phyloP scores from a whole-genome alignment of 1,284 basidiomycete species.

The Abortiporus biennis region DNA sequence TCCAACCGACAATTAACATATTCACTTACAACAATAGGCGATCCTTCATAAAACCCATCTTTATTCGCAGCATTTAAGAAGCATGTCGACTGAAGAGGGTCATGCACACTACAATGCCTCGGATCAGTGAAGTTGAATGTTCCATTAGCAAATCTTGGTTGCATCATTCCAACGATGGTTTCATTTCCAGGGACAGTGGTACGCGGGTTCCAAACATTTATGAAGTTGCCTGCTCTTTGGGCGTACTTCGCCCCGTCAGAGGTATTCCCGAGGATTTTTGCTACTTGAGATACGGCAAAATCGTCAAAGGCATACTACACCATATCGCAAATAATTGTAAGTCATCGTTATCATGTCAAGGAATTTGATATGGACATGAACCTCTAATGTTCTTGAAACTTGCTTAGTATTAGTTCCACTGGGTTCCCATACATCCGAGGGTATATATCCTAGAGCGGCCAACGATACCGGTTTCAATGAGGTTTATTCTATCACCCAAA shows the following conservation, averaged over 20 bases:
- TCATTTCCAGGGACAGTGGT: conserved; percentile 39
- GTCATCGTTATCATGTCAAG: neutral
- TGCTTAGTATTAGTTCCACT: conserved; percentile 55
- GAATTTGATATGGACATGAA: conserved; percentile 15
- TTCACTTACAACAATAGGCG: conserved; percentile 47
- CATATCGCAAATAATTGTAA: no score
- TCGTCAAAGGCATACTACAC: conserved; percentile 52
- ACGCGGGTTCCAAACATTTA: conserved; percentile 54
- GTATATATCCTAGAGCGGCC: conserved; percentile 39
- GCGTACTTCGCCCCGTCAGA: conserved; percentile 49
- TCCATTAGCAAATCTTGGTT: conserved; percentile 54
- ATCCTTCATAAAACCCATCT: conserved; percentile 63
- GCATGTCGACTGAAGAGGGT: conserved; percentile 50
- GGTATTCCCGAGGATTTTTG: conserved; percentile 41
- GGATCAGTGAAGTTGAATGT: conserved; percentile 63
- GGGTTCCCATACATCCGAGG: conserved; percentile 43
- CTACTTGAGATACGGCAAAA: conserved; percentile 60
- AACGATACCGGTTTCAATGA: neutral
- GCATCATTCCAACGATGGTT: conserved; percentile 43
- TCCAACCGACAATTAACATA: neutral
- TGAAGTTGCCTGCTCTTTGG: conserved; percentile 49
- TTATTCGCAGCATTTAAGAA: conserved; percentile 51
- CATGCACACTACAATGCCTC: conserved; percentile 58
- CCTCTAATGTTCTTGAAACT: conserved; percentile 56
- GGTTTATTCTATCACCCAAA: neutral